Base-by-base conservation (phyloP, 352 stramenopile species). In the Globisporangium nodosum region DNA sequence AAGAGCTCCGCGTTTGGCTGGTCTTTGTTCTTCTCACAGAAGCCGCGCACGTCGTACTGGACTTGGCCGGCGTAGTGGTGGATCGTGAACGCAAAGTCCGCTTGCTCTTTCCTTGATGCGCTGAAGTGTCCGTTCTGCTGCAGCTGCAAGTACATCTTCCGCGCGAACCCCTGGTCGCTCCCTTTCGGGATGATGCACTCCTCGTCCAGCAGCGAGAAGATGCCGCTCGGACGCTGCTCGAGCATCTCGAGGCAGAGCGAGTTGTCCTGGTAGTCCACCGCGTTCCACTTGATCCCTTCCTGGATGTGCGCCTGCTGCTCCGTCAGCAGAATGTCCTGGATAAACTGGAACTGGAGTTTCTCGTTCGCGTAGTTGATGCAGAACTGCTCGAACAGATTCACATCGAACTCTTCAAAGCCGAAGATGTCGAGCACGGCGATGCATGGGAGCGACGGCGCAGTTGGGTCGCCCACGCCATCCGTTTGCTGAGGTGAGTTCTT, bases 351-450 rank as follows among this genome's bases (percentile, higher is more conserved):
- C 60, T 95, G 84, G 42, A 92, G 65, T 47, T 82, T 88, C 67
- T 92, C 82, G 58, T 92, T 92, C 18, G 76, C 73, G 53, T 85
- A 92, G 64, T 92, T 92, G 54, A 92, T 92, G 52, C 81, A 90
- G 31, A 92, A 85, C 52, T 92, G 83, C 46, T 91, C 81, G 45
- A 92, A 85, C 52, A 79, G 72, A 65, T 96, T 96, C 21, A 79
- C 56, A 3, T 88, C 69, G 58, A 96, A 96, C 56, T 87, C 80
- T 66, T 97, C 88, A 60, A 97, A 97, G 5, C 88, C 88, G 46
- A 97, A 97, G 39, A 97, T 96, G 68, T 97, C 88, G 27, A 97
- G 62, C 13, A 97, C 74, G 3, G 86, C 86, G 47, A 97, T 95
- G 21, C 74, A 92, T 0, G 69, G 70, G 18, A 56, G 30, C 27